phyloP scores from a whole-genome alignment of 139 green algal genomes.

The Auxenochlorella protothecoides region DNA sequence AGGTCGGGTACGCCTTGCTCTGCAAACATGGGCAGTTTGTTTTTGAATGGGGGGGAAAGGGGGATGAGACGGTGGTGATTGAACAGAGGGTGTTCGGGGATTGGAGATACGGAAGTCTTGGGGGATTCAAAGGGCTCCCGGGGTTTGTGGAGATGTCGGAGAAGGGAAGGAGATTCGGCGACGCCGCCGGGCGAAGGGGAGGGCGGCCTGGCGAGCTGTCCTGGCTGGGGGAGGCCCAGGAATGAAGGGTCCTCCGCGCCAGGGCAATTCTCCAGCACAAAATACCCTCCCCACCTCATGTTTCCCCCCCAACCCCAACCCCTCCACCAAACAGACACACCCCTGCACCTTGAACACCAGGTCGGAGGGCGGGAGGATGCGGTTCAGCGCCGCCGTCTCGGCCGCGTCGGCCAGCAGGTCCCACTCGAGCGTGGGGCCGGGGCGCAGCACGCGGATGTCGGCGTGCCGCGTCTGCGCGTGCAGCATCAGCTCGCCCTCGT shows the following conservation, averaged over 20 bases:
- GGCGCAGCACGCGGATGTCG: no score
- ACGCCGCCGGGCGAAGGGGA: no score
- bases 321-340: background rate
- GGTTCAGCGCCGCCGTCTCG: background rate
- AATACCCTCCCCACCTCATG: no score
- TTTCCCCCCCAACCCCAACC: background rate
- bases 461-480: background rate
- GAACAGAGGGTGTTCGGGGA: background rate
- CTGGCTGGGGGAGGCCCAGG: no score
- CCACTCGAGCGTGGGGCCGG: background rate
- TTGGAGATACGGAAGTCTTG: background rate
- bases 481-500: conserved; percentile 1
- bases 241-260: no score
- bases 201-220: no score
- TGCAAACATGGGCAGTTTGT: background rate
- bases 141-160: no score
- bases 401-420: background rate
- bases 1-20: background rate
- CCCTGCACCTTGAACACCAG: background rate
- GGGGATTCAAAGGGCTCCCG: no score
- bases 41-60: background rate
- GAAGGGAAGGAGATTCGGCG: no score
- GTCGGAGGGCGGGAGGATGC: background rate
- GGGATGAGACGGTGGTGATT: background rate
- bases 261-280: no score